Base-by-base conservation (phyloP, 2,329 filamentous ascomycete genomes). In the Ceratocystis papillata region DNA sequence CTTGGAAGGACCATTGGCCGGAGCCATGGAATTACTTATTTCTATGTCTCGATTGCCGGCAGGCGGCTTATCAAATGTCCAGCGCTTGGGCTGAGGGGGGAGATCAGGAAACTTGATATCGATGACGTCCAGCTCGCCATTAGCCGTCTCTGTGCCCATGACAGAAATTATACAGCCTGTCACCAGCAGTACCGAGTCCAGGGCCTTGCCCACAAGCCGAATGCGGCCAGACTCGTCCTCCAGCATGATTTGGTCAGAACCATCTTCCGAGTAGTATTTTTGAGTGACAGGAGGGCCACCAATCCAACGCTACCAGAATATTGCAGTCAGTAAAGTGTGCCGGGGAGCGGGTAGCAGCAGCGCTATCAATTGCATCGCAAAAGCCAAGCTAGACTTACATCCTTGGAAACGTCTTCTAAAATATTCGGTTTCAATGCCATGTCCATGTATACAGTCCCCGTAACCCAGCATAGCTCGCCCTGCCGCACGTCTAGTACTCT, bases 351-450 rank as follows among this genome's bases (percentile, higher is more conserved):
- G 41, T 41, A 57, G 55, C 17, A 12, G 15, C 17, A 25, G 12
- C 3, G n/a, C 7, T 8, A 10, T 30, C 22, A 28, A 5, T 22
- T 0, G n/a, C 12, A 15, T 15, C 22, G 53, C 22, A 7, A 30
- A 8, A 28, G 25, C 75, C 83, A 70, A 25, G 8, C 12, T 41
- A 41, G 37, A 76, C 82, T 69, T 77, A 92, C 89, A 75, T 96
- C 93, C 76, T 95, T 96, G 50, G 89, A 88, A 53, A 99, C 89
- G 71, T 99, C 94, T 68, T 96, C 92, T 44, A 99, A 78, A 74
- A 99, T 93, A 73, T 95, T 96, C 0, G 95, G 94, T 77, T 99
- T 99, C 72, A 96, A 76, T 1, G 89, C 84, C 90, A 99, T 92
- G 69, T 97, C 90, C 88, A 97, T 96, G 75, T 96, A 99, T 41